These are phyloP conservation scores for Geotrichum aggregatum DNA, from an alignment of 1,139 yeast species.

Conservation along the genomic window DNA sequence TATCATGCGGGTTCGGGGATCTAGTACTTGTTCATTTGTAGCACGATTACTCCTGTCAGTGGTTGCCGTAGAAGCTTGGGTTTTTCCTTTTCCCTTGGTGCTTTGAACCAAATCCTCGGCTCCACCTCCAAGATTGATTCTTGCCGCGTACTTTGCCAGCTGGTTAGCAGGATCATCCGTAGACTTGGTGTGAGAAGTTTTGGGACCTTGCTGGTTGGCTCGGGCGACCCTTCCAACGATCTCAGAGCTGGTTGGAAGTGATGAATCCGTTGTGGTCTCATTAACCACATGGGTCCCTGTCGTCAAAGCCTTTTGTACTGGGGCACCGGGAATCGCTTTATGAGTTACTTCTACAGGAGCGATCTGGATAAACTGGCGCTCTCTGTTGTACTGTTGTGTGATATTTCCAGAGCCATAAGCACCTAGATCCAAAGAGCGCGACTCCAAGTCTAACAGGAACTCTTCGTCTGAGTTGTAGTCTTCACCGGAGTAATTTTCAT, in stretches of 20 bases:
- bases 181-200: conserved; percentile 16
- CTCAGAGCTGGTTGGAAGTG: neutral
- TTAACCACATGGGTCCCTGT: too few species aligned
- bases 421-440: conserved; percentile 20
- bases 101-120: conserved; percentile 20
- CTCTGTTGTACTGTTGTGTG: conserved; percentile 29
- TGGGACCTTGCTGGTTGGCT: conserved; percentile 24
- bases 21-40: conserved; percentile 93
- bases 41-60: conserved; percentile 86
- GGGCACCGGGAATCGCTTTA: conserved; percentile 1
- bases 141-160: conserved; percentile 20
- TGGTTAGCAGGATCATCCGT: conserved; percentile 21
- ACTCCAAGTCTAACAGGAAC: conserved; percentile 17
- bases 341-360: neutral
- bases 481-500: conserved; percentile 14
- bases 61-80: conserved; percentile 17
- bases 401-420: conserved; percentile 24
- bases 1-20: conserved; percentile 86
- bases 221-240: conserved; percentile 18
- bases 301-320: neutral
- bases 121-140: conserved; percentile 22
- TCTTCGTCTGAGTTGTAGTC: conserved; percentile 18
- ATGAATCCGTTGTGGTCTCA: neutral
- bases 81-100: conserved; percentile 20
- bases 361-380: conserved; percentile 21